Percentiles rank a stretch among this genome's conserved stretches.
These are phyloP conservation scores for Silybum marianum DNA, from an alignment of 129 eudicot genomes.

Conservation along the genomic window DNA sequence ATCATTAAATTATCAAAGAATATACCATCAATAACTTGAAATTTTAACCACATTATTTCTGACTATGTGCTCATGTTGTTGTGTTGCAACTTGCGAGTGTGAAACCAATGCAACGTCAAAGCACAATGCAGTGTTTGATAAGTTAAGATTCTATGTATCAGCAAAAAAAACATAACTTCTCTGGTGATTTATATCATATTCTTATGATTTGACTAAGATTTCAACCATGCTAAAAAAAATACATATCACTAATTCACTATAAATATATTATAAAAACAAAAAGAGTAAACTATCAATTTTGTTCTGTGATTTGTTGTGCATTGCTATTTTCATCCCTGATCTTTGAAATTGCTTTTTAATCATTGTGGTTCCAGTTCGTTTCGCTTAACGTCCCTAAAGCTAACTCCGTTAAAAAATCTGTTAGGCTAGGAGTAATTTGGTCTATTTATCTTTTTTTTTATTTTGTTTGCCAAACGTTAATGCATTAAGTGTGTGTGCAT, in stretches of 20 bases:
- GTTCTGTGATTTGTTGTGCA: neutral
- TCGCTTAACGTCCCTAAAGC: neutral
- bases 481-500: too few species aligned
- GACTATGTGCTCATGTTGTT: neutral
- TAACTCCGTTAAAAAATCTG: neutral
- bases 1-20: neutral
- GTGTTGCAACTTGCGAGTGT: neutral
- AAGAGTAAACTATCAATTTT: neutral
- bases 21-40: neutral
- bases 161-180: neutral
- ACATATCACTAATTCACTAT: neutral
- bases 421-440: neutral
- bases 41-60: neutral
- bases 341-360: neutral
- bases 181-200: neutral
- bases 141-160: constrained; percentile 1
- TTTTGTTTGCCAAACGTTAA: neutral
- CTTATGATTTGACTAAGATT: neutral
- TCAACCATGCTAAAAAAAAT: neutral
- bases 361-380: neutral
- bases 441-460: neutral
- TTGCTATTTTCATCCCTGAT: neutral
- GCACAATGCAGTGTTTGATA: neutral
- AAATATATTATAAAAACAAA: neutral
- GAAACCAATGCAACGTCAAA: neutral